Conservation (phyloP, 2,329 filamentous ascomycete genomes). For the Chaetoscypha palmicola region DNA sequence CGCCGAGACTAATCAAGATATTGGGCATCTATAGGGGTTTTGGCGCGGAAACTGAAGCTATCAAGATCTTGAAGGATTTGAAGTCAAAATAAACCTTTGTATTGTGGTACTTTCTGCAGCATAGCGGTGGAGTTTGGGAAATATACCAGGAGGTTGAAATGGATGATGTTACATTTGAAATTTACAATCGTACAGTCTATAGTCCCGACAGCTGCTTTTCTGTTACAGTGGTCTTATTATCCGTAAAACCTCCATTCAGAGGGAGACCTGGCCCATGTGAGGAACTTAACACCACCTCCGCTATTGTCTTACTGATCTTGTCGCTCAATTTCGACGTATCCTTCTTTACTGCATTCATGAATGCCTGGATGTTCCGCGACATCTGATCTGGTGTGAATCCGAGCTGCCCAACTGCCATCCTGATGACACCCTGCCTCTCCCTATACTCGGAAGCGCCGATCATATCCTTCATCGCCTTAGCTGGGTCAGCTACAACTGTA, state of each 20-base stretch:
- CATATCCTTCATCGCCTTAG: slow-evolving; percentile 68
- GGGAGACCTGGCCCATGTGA: slow-evolving; percentile 83
- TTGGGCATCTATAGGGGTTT: slow-evolving; percentile 55
- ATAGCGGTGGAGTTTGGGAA: slow-evolving; percentile 41
- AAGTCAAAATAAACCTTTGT: slow-evolving; percentile 19
- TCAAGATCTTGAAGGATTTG: slow-evolving; percentile 39
- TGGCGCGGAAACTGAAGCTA: slow-evolving; percentile 51
- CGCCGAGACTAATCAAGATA: slow-evolving; percentile 44
- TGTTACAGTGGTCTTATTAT: slow-evolving; percentile 50
- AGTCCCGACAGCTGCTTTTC: slow-evolving; percentile 45
- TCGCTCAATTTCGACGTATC: slow-evolving; percentile 63
- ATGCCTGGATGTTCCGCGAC: slow-evolving; percentile 71
- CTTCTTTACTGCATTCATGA: slow-evolving; percentile 70
- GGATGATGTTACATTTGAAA: slow-evolving; percentile 34
- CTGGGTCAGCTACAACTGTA: slow-evolving; percentile 79
- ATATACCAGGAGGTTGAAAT: slow-evolving; percentile 23
- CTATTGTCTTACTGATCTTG: slow-evolving; percentile 63
- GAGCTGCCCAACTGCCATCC: slow-evolving; percentile 86
- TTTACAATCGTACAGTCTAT: slow-evolving; percentile 30
- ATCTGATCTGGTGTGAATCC: slow-evolving; percentile 83
- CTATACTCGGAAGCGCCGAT: slow-evolving; percentile 81
- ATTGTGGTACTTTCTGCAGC: slow-evolving; percentile 29
- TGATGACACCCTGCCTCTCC: slow-evolving; percentile 75
- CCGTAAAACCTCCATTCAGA: slow-evolving; percentile 70
- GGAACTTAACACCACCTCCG: slow-evolving; percentile 73